Percentiles rank a stretch among this genome's conserved stretches.
phyloP scores from a whole-genome alignment of 1,284 basidiomycete genomes.

The Trametes pubescens region DNA sequence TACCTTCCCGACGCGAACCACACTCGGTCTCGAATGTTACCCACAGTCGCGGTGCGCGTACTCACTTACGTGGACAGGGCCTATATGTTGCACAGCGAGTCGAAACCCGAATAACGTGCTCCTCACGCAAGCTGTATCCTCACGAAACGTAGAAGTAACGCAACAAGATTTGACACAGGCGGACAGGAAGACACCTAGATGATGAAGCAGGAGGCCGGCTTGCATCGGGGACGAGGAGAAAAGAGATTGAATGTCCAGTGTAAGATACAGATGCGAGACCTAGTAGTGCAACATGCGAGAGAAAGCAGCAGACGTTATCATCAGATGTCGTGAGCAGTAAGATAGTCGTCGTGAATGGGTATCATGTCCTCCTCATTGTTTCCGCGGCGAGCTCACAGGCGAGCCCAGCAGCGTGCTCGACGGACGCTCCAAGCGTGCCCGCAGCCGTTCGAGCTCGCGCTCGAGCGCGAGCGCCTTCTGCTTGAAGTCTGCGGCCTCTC shows the following conservation, averaged over 20 bases:
- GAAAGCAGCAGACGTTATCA: slow-evolving; percentile 20
- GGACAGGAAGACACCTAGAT: no score
- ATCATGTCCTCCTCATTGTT: slow-evolving; percentile 28
- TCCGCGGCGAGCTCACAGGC: slow-evolving; percentile 45
- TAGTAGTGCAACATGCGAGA: slow-evolving; percentile 30
- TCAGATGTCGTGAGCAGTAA: slow-evolving; percentile 23
- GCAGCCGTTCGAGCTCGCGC: slow-evolving; percentile 73
- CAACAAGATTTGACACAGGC: no score
- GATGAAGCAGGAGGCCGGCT: no score
- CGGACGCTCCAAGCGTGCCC: slow-evolving; percentile 60
- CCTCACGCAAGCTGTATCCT: background rate
- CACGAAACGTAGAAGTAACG: no score
- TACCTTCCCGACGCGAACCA: no score
- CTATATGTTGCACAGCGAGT: background rate
- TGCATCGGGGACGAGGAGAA: background rate
- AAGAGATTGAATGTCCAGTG: slow-evolving; percentile 20
- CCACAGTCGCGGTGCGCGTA: no score
- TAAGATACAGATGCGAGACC: slow-evolving; percentile 29
- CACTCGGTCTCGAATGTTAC: no score
- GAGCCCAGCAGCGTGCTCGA: slow-evolving; percentile 44
- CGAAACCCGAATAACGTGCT: background rate
- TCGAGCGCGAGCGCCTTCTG: slow-evolving; percentile 75
- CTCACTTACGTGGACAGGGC: no score
- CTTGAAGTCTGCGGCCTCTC: slow-evolving; percentile 76
- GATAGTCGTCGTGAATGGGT: slow-evolving; percentile 22